phyloP scores from a whole-genome alignment of 768 basidiomycete species.

The Boletus edulis region DNA sequence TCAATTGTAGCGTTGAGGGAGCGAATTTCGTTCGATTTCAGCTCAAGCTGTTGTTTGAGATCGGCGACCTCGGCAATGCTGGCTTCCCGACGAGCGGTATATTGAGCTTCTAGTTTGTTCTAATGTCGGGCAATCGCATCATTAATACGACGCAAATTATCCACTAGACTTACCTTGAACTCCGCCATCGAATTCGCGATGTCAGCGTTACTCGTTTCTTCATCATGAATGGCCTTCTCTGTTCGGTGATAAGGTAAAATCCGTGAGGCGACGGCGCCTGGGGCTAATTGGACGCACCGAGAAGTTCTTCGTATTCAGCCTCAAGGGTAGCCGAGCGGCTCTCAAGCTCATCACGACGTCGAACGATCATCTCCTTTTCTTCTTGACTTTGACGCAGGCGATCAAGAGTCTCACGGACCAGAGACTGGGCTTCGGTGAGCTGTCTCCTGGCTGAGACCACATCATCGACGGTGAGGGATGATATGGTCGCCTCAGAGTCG shows the following conservation, averaged over 20 bases:
- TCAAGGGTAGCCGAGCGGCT: constrained; percentile 76
- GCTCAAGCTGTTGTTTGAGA: constrained; percentile 87
- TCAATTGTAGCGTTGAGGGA: constrained; percentile 84
- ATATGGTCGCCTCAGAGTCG: constrained; percentile 55
- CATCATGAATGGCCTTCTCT: constrained; percentile 93
- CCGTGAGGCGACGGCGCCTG: not conserved
- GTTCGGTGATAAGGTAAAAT: constrained; percentile 17
- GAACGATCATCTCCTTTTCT: constrained; percentile 81
- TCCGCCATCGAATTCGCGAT: constrained; percentile 83
- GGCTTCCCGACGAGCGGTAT: constrained; percentile 88
- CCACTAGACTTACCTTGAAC: constrained; percentile 63
- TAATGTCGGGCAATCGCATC: constrained; percentile 31
- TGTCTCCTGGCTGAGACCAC: constrained; percentile 81
- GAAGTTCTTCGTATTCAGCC: constrained; percentile 93
- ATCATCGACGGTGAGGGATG: constrained; percentile 70
- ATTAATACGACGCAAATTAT: not conserved
- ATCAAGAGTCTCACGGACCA: constrained; percentile 87
- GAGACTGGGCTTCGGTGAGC: constrained; percentile 81
- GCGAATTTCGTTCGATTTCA: constrained; percentile 79
- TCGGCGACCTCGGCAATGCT: constrained; percentile 81
- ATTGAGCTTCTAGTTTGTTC: constrained; percentile 94
- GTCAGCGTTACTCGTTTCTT: constrained; percentile 82
- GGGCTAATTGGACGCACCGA: constrained; percentile 56
- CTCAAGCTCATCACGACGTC: constrained; percentile 88
- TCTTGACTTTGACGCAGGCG: constrained; percentile 87